Conservation (phyloP, 2,329 filamentous ascomycete species). For the Penicillium sp. region DNA sequence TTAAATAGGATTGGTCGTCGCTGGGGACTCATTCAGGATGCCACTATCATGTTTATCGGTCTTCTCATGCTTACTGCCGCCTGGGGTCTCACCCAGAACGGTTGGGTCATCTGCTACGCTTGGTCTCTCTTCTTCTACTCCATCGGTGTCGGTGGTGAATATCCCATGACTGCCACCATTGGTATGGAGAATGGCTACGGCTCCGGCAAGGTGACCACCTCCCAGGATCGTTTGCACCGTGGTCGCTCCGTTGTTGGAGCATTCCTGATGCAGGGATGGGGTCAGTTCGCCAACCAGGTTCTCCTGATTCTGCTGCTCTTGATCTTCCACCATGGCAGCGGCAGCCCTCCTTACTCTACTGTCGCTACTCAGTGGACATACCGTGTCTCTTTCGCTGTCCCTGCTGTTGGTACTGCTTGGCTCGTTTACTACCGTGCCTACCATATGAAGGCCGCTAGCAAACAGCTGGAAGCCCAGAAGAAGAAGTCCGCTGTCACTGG, state of each 20-base stretch:
- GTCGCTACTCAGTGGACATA: slow-evolving; percentile 84
- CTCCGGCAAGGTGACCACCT: slow-evolving; percentile 81
- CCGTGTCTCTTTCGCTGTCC: slow-evolving; percentile 88
- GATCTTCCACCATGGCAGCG: slow-evolving; percentile 81
- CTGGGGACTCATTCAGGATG: slow-evolving; percentile 94
- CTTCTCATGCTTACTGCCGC: slow-evolving; percentile 86
- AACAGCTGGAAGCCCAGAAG: slow-evolving; percentile 82
- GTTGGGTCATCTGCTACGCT: slow-evolving; percentile 96
- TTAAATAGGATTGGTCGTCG: slow-evolving; percentile 76
- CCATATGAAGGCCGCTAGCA: slow-evolving; percentile 87
- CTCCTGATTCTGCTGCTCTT: slow-evolving; percentile 82
- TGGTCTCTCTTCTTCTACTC: slow-evolving; percentile 93
- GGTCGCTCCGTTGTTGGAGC: slow-evolving; percentile 93
- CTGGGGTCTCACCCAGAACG: slow-evolving; percentile 84
- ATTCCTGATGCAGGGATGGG: slow-evolving; percentile 98
- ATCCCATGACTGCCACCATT: slow-evolving; percentile 93
- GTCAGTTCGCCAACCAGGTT: slow-evolving; percentile 91
- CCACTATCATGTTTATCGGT: slow-evolving; percentile 89
- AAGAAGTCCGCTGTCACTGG: slow-evolving; percentile 85
- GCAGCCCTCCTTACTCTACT: slow-evolving; percentile 74
- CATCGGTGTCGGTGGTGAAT: slow-evolving; percentile 72
- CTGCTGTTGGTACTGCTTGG: slow-evolving; percentile 88
- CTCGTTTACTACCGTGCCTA: slow-evolving; percentile 93
- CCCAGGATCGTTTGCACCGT: slow-evolving; percentile 90
- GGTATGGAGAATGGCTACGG: slow-evolving; percentile 89